Conservation (phyloP, 768 basidiomycete genomes). For the Boletus vermiculosoides region DNA sequence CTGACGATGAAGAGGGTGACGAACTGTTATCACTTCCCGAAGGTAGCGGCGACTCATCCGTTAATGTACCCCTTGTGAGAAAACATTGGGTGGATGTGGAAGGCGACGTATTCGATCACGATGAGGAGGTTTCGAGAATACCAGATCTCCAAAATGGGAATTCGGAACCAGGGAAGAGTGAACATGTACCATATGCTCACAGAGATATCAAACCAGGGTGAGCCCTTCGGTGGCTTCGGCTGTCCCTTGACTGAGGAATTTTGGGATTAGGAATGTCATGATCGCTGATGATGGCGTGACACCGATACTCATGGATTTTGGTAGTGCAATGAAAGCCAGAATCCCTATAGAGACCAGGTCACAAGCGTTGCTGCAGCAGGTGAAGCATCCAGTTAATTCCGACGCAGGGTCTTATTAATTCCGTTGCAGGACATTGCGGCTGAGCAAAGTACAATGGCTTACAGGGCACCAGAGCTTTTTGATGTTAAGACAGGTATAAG, state of each 20-base stretch:
- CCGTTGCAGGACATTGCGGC: conserved; percentile 82
- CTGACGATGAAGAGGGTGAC: conserved; percentile 61
- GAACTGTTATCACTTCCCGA: conserved; percentile 76
- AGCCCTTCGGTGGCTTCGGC: conserved; percentile 27
- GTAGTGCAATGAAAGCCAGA: conserved; percentile 84
- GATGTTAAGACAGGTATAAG: conserved; percentile 90
- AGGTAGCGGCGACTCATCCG: conserved; percentile 50
- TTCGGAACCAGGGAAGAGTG: conserved; percentile 39
- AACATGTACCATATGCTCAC: conserved; percentile 89
- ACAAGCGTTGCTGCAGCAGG: conserved; percentile 88
- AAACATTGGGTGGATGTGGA: conserved; percentile 50
- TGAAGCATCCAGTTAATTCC: conserved; percentile 28
- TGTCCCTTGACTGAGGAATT: conserved; percentile 3
- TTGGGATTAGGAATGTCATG: conserved; percentile 81
- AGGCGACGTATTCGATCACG: conserved; percentile 73
- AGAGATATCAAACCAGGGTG: conserved; percentile 96
- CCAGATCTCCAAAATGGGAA: conserved; percentile 40
- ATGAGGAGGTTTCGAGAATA: conserved; percentile 50
- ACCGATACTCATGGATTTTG: conserved; percentile 98
- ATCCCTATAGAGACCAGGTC: conserved; percentile 78
- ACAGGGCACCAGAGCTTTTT: conserved; percentile 95
- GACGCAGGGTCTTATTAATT: not conserved
- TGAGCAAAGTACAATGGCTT: conserved; percentile 98
- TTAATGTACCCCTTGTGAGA: conserved; percentile 60
- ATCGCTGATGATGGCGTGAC: conserved; percentile 81